Evolutionary conservation across 371 early-diverging fungal genomes (phyloP).

Genomic region (Mucor sp.): DNA sequence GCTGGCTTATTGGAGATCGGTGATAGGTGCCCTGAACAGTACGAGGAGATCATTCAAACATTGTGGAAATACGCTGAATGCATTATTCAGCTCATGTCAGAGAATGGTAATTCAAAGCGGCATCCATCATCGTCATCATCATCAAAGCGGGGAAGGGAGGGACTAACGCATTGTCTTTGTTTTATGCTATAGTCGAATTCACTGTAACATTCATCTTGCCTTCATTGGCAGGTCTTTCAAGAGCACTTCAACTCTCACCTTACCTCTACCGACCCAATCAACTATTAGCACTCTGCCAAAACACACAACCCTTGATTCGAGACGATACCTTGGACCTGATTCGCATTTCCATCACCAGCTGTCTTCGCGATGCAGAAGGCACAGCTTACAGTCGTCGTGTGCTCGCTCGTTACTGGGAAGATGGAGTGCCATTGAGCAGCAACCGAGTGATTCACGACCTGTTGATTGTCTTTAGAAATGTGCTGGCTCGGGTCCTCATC

Average conservation of each 20-base stretch:
- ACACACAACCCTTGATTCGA: slow-evolving; percentile 55
- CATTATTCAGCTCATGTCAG: slow-evolving; percentile 22
- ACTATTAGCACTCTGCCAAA: slow-evolving; percentile 51
- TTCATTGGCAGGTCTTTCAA: slow-evolving; percentile 65
- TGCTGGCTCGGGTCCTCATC: slow-evolving; percentile 50
- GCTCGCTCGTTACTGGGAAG: slow-evolving; percentile 51
- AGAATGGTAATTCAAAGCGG: slow-evolving; percentile 18
- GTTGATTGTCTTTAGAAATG: slow-evolving; percentile 55
- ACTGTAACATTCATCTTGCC: slow-evolving; percentile 67
- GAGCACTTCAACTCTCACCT: slow-evolving; percentile 62
- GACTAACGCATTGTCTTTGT: not conserved
- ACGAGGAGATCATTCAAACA: slow-evolving; percentile 38
- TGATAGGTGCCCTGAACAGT: slow-evolving; percentile 35
- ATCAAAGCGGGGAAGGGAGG: no score
- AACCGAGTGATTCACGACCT: slow-evolving; percentile 58
- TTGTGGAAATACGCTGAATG: slow-evolving; percentile 31
- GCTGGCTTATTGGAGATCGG: slow-evolving; percentile 56
- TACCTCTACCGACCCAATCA: slow-evolving; percentile 53
- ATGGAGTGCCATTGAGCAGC: slow-evolving; percentile 49
- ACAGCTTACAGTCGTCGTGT: slow-evolving; percentile 51
- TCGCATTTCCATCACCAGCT: slow-evolving; percentile 52
- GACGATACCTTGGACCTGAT: slow-evolving; percentile 58
- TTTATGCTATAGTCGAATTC: slow-evolving; percentile 40
- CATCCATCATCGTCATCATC: no score
- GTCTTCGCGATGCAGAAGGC: slow-evolving; percentile 41